Evolutionary conservation across 2,329 filamentous ascomycete genomes (phyloP).

Genomic region (Exophiala aquamarina): DNA sequence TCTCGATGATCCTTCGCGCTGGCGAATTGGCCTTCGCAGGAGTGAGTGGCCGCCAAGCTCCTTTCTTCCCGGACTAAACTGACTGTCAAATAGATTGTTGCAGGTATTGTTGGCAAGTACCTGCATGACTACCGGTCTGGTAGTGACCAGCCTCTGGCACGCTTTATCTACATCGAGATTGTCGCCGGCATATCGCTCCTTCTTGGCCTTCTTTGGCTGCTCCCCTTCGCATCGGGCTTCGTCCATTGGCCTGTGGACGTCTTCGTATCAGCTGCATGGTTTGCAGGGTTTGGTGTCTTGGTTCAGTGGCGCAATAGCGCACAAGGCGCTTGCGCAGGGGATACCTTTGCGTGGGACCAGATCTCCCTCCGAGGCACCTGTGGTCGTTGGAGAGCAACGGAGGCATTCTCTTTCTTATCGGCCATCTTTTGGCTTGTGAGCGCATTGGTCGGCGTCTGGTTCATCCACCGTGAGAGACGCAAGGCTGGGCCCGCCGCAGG

Average conservation of each 20-base stretch:
- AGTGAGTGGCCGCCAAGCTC: constrained; percentile 44
- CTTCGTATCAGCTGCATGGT: constrained; percentile 68
- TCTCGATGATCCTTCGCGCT: constrained; percentile 59
- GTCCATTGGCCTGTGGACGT: constrained; percentile 71
- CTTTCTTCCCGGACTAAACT: constrained; percentile 18
- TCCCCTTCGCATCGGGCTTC: constrained; percentile 68
- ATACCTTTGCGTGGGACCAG: constrained; percentile 59
- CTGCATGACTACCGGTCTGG: constrained; percentile 48
- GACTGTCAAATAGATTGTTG: constrained; percentile 49
- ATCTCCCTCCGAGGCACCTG: constrained; percentile 56
- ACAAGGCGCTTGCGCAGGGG: constrained; percentile 28
- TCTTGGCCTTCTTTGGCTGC: constrained; percentile 67
- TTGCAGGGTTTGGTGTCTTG: constrained; percentile 66
- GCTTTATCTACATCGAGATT: constrained; percentile 74
- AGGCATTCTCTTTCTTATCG: constrained; percentile 71
- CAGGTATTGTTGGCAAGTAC: constrained; percentile 67
- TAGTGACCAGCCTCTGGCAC: constrained; percentile 53
- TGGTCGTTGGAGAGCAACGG: constrained; percentile 67
- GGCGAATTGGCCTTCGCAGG: constrained; percentile 68
- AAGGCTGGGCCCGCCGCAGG: constrained; percentile 12
- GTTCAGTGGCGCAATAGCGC: constrained; percentile 53
- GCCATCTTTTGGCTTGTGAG: constrained; percentile 70
- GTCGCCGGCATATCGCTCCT: constrained; percentile 69
- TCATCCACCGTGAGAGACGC: constrained; percentile 23
- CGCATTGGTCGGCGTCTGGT: constrained; percentile 49